These are phyloP conservation scores for Calonectria honghensis DNA, from an alignment of 2,329 filamentous ascomycete species.

Conservation along the genomic window DNA sequence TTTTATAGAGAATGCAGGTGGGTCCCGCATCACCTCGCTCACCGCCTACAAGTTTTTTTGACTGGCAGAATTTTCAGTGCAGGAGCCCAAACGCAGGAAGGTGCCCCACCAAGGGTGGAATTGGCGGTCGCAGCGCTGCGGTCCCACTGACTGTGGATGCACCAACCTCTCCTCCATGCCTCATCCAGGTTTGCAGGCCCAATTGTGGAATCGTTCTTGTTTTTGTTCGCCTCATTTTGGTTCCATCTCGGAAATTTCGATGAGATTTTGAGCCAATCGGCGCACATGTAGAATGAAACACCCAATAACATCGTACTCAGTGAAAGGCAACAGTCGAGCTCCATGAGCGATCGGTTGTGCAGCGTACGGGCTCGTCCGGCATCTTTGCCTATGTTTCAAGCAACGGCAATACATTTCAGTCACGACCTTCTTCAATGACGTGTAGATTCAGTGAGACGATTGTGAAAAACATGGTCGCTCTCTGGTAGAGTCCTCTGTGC, in stretches of 20 bases:
- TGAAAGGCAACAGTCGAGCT: background rate
- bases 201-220: conserved; percentile 1
- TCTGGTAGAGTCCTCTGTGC: background rate
- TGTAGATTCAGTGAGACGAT: background rate
- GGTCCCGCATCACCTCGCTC: conserved; percentile 47
- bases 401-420: background rate
- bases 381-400: background rate
- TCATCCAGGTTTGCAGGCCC: conserved; percentile 2
- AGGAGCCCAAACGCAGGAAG: background rate
- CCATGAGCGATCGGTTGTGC: background rate
- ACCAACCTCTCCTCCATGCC: conserved; percentile 6
- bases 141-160: conserved; percentile 29
- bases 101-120: conserved; percentile 25
- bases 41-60: conserved; percentile 61
- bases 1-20: conserved; percentile 65
- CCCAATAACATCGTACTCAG: background rate
- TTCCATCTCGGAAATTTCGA: background rate
- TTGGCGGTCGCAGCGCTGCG: background rate
- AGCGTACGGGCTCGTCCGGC: background rate
- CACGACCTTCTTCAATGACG: background rate
- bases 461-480: background rate
- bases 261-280: background rate
- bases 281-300: background rate
- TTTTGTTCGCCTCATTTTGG: background rate
- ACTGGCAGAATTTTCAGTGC: conserved; percentile 49